Conservation (phyloP, 1,284 basidiomycete genomes). For the Puccinia polysora region DNA sequence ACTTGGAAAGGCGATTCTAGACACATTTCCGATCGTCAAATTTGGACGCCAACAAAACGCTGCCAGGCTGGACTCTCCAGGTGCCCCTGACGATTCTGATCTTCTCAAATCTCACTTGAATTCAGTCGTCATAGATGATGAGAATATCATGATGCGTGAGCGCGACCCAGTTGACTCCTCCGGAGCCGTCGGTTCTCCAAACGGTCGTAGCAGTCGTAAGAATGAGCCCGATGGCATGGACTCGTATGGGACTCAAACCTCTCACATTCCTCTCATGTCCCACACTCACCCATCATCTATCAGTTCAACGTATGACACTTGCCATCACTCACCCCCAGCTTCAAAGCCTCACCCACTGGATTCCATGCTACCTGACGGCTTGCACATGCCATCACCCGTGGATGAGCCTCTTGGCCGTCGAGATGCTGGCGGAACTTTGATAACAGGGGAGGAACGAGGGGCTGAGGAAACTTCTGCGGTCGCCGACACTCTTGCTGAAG, state of each 20-base stretch:
- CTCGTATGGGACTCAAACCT: neutral
- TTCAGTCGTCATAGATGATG: neutral
- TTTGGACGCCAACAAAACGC: conserved; percentile 58
- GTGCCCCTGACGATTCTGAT: conserved; percentile 12
- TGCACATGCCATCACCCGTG: too few relatives aligned
- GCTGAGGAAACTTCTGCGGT: conserved; percentile 20
- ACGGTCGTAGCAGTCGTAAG: neutral
- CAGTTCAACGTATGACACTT: neutral
- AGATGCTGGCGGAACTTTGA: too few relatives aligned
- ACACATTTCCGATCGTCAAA: conserved; percentile 88
- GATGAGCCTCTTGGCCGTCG: too few relatives aligned
- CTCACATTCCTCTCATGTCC: conserved; percentile 3
- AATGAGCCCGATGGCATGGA: neutral
- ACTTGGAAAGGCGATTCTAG: conserved; percentile 78
- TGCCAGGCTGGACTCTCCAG: conserved; percentile 9
- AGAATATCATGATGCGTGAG: conserved; percentile 9
- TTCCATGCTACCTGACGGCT: too few relatives aligned
- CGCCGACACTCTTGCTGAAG: neutral
- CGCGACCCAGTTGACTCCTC: neutral
- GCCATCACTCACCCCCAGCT: neutral
- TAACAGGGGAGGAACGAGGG: conserved; percentile 37
- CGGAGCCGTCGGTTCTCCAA: neutral
- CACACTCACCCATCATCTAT: neutral
- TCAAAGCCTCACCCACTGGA: conserved; percentile 26
- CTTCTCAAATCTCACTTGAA: neutral